Evolutionary conservation across 768 basidiomycete species (phyloP).

Genomic region (Lentinula guzmanii): DNA sequence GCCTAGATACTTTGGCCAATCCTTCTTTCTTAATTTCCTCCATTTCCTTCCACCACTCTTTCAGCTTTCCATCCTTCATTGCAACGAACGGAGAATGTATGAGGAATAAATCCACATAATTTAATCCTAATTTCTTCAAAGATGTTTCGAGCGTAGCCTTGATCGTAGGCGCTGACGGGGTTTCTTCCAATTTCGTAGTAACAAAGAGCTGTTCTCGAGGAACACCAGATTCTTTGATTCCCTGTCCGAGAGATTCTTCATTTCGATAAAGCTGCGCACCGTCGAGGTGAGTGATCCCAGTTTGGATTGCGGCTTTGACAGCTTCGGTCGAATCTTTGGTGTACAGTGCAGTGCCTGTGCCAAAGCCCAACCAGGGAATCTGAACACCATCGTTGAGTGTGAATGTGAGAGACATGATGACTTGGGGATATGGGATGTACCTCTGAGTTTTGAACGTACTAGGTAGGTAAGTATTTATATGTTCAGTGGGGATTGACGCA

Average conservation of each 20-base stretch:
- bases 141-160: slow-evolving; percentile 20
- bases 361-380: slow-evolving; percentile 56
- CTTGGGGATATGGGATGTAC: slow-evolving; percentile 2
- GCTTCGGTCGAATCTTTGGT: slow-evolving; percentile 33
- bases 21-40: slow-evolving; percentile 37
- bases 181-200: slow-evolving; percentile 32
- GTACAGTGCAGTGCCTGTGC: slow-evolving; percentile 55
- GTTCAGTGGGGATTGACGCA: no score
- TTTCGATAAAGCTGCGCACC: slow-evolving; percentile 24
- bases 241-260: slow-evolving; percentile 8
- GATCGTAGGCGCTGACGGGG: slow-evolving; percentile 25
- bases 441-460: no score
- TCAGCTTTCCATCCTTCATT: slow-evolving; percentile 15
- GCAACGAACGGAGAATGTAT: slow-evolving; percentile 27
- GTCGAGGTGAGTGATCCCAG: slow-evolving; percentile 46
- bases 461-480: no score
- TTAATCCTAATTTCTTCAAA: slow-evolving; percentile 20
- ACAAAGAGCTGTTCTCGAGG: slow-evolving; percentile 34
- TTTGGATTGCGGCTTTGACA: slow-evolving; percentile 44
- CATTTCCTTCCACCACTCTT: slow-evolving; percentile 35
- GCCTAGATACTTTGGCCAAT: slow-evolving; percentile 12
- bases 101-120: slow-evolving; percentile 32
- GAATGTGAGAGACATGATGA: slow-evolving; percentile 17
- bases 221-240: slow-evolving; percentile 22
- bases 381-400: slow-evolving; percentile 49